These are phyloP conservation scores for Bromus sterilis DNA, from an alignment of 176 grass and related monocot genomes.

Conservation along the genomic window DNA sequence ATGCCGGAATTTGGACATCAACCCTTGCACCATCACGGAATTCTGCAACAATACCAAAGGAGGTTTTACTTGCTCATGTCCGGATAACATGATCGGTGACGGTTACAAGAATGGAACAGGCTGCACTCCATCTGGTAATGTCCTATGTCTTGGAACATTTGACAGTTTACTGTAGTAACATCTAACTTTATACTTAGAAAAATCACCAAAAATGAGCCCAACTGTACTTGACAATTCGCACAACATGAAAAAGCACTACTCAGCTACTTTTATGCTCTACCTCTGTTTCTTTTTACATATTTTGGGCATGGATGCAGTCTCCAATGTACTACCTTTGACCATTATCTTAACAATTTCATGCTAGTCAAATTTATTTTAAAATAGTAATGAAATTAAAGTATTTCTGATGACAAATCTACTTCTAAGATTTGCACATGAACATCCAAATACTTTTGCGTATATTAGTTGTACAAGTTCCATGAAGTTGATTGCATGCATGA, in stretches of 20 bases:
- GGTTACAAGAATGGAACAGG: background rate
- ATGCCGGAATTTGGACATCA: background rate
- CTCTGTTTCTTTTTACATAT: background rate
- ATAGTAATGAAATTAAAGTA: background rate
- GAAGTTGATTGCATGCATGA: background rate
- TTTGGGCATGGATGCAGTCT: background rate
- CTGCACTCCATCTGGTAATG: constrained; percentile 1
- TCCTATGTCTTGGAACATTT: background rate
- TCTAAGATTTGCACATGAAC: background rate
- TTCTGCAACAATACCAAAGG: constrained; percentile 13
- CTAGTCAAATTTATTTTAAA: background rate
- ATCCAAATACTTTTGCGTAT: background rate
- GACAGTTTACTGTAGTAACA: background rate
- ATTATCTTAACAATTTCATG: background rate
- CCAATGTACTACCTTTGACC: background rate
- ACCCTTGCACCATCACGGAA: background rate
- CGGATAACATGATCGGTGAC: background rate
- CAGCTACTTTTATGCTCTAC: background rate
- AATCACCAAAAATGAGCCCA: background rate
- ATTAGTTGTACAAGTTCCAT: background rate
- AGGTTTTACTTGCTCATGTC: constrained; percentile 22
- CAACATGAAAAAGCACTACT: background rate
- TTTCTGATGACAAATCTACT: background rate
- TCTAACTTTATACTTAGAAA: background rate
- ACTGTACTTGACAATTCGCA: background rate